phyloP scores from a whole-genome alignment of 2,329 filamentous ascomycete genomes.

The Ceratocystis alfenasii region DNA sequence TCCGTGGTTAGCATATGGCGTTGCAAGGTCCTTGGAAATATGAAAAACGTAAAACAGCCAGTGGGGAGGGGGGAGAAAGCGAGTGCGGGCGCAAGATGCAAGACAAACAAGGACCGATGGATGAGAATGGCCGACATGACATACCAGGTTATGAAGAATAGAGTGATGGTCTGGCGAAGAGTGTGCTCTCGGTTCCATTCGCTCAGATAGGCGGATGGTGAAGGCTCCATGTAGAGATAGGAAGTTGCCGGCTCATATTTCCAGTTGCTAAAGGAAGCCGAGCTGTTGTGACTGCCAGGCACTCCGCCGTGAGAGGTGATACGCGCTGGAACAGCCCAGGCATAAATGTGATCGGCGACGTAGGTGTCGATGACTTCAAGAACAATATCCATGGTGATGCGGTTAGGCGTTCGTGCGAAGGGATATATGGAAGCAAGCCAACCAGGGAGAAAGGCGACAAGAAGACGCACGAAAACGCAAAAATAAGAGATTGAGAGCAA shows the following conservation, averaged over 20 bases:
- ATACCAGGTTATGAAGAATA: conserved; percentile 82
- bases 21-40: background rate
- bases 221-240: conserved; percentile 57
- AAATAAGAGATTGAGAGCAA: background rate
- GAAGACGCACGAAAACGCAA: background rate
- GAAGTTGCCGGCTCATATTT: conserved; percentile 61
- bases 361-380: conserved; percentile 77
- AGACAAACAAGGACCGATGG: conserved; percentile 21
- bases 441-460: background rate
- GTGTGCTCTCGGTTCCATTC: conserved; percentile 65
- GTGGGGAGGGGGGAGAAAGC: background rate
- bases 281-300: conserved; percentile 34
- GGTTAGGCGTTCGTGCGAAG: background rate
- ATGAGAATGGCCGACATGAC: conserved; percentile 28
- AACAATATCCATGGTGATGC: conserved; percentile 70
- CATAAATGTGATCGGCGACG: conserved; percentile 68
- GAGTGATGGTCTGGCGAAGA: conserved; percentile 57
- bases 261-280: conserved; percentile 52
- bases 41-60: background rate
- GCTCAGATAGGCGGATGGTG: conserved; percentile 67
- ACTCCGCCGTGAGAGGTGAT: background rate
- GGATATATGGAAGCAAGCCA: background rate
- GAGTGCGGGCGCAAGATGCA: background rate
- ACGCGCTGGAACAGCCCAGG: conserved; percentile 52
- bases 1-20: conserved; percentile 13